Conservation (phyloP, 768 basidiomycete species). For the Lentinula aciculospora region DNA sequence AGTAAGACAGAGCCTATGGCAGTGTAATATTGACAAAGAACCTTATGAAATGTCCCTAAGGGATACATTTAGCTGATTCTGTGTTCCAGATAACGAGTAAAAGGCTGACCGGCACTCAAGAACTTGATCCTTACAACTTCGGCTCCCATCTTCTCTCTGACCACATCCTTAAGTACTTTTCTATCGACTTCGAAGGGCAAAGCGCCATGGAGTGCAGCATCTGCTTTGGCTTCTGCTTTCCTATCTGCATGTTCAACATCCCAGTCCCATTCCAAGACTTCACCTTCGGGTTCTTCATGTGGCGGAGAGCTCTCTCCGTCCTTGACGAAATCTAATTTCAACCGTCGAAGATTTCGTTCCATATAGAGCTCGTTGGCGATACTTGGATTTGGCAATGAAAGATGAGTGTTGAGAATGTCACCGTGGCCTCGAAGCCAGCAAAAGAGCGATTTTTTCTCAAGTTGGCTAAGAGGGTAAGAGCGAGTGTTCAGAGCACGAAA, state of each 20-base stretch:
- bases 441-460: not conserved
- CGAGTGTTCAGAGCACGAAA: not conserved
- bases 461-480: not conserved
- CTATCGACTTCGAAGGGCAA: conserved; percentile 75
- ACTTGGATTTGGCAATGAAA: not conserved
- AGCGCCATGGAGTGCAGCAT: conserved; percentile 54
- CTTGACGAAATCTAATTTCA: not conserved
- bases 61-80: conserved; percentile 7
- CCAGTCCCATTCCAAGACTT: conserved; percentile 60
- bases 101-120: conserved; percentile 61
- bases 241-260: conserved; percentile 67
- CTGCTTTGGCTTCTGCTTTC: conserved; percentile 55
- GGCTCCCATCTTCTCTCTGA: conserved; percentile 60
- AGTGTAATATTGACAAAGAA: conserved; percentile 9
- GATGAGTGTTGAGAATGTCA: not conserved
- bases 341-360: conserved; percentile 7
- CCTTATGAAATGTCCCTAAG: conserved; percentile 80
- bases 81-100: conserved; percentile 11
- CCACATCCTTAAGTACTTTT: conserved; percentile 68
- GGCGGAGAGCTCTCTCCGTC: not conserved
- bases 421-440: not conserved
- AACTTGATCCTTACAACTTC: conserved; percentile 70
- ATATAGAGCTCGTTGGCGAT: not conserved
- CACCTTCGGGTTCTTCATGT: not conserved
- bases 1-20: not conserved